Conservation (phyloP, 2,329 filamentous ascomycete genomes). For the Hypoxylon sp. region DNA sequence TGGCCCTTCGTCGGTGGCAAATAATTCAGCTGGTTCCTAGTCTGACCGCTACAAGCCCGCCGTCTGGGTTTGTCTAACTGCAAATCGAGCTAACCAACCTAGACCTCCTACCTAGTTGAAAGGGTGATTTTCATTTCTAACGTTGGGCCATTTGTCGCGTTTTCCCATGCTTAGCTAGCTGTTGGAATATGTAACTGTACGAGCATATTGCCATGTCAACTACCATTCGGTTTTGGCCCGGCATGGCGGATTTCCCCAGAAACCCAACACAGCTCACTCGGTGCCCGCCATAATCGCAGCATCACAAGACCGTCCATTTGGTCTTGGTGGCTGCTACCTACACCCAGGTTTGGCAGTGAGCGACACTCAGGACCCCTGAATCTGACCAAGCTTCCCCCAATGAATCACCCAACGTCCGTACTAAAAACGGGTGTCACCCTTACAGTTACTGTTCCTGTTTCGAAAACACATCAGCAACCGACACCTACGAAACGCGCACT, state of each 20-base stretch:
- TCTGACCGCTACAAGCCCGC: constrained; percentile 16
- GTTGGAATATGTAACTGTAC: constrained; percentile 33
- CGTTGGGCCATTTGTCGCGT: constrained; percentile 22
- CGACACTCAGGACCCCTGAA: constrained; percentile 37
- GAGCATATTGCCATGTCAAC: constrained; percentile 30
- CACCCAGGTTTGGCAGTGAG: constrained; percentile 38
- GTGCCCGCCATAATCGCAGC: constrained; percentile 34
- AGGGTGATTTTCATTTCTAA: constrained; percentile 22
- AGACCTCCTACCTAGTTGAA: constrained; percentile 19
- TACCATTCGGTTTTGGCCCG: constrained; percentile 40
- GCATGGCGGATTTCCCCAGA: constrained; percentile 44
- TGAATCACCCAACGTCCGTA: constrained; percentile 25
- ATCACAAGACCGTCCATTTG: constrained; percentile 40
- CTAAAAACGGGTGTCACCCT: constrained; percentile 29
- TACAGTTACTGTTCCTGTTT: constrained; percentile 23
- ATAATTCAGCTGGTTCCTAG: constrained; percentile 22
- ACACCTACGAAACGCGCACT: constrained; percentile 25
- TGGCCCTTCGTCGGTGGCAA: constrained; percentile 26
- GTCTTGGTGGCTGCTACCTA: constrained; percentile 39
- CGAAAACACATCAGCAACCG: constrained; percentile 24
- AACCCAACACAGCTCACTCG: constrained; percentile 37
- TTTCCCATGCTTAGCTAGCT: constrained; percentile 7
- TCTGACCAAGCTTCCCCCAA: constrained; percentile 33
- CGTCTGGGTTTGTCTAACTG: constrained; percentile 28
- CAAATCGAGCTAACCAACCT: constrained; percentile 34